phyloP scores from a whole-genome alignment of 1,284 basidiomycete species.

The Puccinia coronata region DNA sequence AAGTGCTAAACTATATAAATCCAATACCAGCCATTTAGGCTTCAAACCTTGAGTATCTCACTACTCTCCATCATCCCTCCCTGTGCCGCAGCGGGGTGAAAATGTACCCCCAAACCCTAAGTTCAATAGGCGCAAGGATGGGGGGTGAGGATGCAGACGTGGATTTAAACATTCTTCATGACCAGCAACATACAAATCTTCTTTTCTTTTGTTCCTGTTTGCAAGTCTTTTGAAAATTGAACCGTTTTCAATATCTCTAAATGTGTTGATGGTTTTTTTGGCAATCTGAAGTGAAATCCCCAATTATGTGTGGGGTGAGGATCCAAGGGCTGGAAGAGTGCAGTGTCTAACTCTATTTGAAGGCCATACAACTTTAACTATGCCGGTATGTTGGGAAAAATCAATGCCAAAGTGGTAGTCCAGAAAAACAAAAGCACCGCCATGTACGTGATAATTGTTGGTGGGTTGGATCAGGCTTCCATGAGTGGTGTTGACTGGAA shows the following conservation, averaged over 20 bases:
- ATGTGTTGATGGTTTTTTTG: not conserved
- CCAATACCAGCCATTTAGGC: too few species aligned
- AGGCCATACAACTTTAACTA: not conserved
- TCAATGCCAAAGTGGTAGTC: slow-evolving; percentile 1
- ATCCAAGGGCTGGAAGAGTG: not conserved
- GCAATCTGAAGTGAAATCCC: not conserved
- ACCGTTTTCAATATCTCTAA: slow-evolving; percentile 2
- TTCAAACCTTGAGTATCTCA: too few species aligned
- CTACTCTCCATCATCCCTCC: too few species aligned
- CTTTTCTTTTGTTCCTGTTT: not conserved
- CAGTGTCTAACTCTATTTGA: not conserved
- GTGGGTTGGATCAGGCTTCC: not conserved
- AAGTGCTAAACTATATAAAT: too few species aligned
- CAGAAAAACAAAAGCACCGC: not conserved
- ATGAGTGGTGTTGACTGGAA: not conserved
- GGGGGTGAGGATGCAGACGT: too few species aligned
- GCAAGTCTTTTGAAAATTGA: not conserved
- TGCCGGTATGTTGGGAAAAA: not conserved
- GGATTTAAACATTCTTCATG: not conserved
- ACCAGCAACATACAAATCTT: slow-evolving; percentile 1
- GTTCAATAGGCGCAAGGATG: too few species aligned
- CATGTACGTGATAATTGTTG: not conserved
- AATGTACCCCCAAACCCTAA: too few species aligned
- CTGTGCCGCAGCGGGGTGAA: too few species aligned
- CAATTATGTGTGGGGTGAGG: not conserved